Evolutionary conservation across 208 protist genomes (phyloP).

Genomic region (Leishmania turanica): DNA sequence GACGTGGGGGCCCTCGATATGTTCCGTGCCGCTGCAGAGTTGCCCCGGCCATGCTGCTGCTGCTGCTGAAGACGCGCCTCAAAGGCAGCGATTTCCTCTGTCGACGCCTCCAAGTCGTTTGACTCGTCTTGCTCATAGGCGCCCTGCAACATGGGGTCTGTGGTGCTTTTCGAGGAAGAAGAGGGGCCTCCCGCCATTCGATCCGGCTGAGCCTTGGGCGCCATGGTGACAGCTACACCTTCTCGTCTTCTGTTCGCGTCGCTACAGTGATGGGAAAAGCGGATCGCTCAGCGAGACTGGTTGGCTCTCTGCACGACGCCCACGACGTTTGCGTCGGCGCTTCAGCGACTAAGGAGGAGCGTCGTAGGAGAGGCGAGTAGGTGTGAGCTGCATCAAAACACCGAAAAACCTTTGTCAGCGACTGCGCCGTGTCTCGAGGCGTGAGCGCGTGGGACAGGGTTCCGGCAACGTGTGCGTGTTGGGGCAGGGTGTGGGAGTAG

Average conservation of each 20-base stretch:
- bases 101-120: conserved; percentile 39
- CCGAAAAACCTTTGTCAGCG: neutral
- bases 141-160: conserved; percentile 62
- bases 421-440: neutral
- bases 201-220: conserved; percentile 17
- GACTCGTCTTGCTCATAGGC: conserved; percentile 64
- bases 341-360: neutral
- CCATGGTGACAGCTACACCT: neutral
- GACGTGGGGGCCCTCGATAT: neutral
- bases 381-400: neutral
- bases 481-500: neutral
- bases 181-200: conserved; percentile 1
- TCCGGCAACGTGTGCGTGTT: neutral
- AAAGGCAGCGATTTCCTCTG: conserved; percentile 57
- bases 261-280: neutral
- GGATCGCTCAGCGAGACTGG: neutral
- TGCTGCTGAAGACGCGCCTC: conserved; percentile 38
- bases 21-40: neutral
- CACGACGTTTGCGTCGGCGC: neutral
- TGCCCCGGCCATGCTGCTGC: conserved; percentile 9
- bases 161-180: conserved; percentile 5
- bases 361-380: neutral
- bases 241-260: neutral
- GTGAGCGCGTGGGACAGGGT: neutral
- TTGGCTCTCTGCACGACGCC: neutral